These are phyloP conservation scores for Ceratocystis smalleyi DNA, from an alignment of 2,329 filamentous ascomycete genomes.

Conservation along the genomic window DNA sequence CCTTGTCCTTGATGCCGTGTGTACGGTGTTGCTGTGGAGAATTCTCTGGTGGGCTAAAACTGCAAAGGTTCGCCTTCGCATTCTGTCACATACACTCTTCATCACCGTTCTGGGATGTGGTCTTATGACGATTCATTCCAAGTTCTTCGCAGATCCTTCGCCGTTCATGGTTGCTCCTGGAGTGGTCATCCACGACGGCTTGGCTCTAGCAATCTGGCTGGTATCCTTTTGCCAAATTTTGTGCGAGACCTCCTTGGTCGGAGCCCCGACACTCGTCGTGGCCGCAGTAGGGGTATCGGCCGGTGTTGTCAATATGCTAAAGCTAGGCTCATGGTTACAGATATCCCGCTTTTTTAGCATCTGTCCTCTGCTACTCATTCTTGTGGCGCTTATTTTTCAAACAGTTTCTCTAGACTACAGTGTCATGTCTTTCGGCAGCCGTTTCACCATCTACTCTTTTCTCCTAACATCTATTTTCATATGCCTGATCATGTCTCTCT, in stretches of 20 bases:
- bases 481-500: slow-evolving; percentile 19
- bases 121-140: slow-evolving; percentile 6
- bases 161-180: slow-evolving; percentile 9
- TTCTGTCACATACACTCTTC: slow-evolving; percentile 30
- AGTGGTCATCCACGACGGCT: slow-evolving; percentile 29
- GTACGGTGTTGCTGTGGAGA: slow-evolving; percentile 36
- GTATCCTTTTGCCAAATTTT: slow-evolving; percentile 32
- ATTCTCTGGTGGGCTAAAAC: slow-evolving; percentile 37
- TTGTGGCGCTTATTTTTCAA: slow-evolving; percentile 9
- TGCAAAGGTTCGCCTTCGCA: slow-evolving; percentile 31
- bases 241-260: slow-evolving; percentile 27
- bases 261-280: slow-evolving; percentile 9
- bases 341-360: slow-evolving; percentile 11
- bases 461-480: slow-evolving; percentile 27
- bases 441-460: slow-evolving; percentile 21
- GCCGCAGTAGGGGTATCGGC: slow-evolving; percentile 12
- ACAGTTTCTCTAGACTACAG: slow-evolving; percentile 11
- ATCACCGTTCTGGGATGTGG: slow-evolving; percentile 16
- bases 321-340: slow-evolving; percentile 20
- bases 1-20: slow-evolving; percentile 31
- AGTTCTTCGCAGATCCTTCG: slow-evolving; percentile 3
- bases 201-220: slow-evolving; percentile 30
- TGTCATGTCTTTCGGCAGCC: slow-evolving; percentile 6
- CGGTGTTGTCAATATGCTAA: slow-evolving; percentile 13
- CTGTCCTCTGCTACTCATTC: slow-evolving; percentile 24